Evolutionary conservation across 2,329 filamentous ascomycete genomes (phyloP), one percentile per base, ranked within the genome.

Genomic region (Claviceps spartinae): DNA sequence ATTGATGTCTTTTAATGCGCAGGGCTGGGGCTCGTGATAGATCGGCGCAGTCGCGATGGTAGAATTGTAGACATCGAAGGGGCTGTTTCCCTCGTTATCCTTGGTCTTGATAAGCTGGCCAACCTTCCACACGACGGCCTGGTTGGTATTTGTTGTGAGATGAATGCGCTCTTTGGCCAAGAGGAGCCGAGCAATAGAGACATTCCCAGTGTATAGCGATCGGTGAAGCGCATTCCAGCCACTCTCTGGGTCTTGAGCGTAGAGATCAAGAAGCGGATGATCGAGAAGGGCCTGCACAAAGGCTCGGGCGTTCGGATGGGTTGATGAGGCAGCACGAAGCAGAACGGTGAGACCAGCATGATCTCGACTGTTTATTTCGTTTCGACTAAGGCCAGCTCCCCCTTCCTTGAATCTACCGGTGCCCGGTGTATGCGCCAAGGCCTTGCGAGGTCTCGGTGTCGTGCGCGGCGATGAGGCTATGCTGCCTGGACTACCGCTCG

Each of bases 211-310:
- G 64, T 96, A 97, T 43, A 97, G 74, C 7, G 90, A 88, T 60
- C 93, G 81, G 64, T 98, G 93, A 41, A 98, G 75, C 40, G 90
- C 84, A 55, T 95, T 98, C 93, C 93, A 98, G 45, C 90, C 91
- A 67, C 86, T 97, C 67, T 98, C 93, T 7, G 75, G 73, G 66
- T 98, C 93, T 64, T 95, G 90, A 2, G 78, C 74, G 61, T 95
- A 93, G 8, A 97, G 72, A 67, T 98, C 93, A 58, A 89, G 79
- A 50, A 84, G 76, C 1, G 89, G 88, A 62, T 95, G 83, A 22
- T 89, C 83, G 47, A 97, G 75, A 38, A 98, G 74, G 11, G 87
- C 83, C 55, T 81, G 75, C 20, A 90, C 88, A 62, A 95, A 96
- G 2, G 74, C 77, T 40, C 83, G 68, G 8, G 88, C 86, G 55